These are phyloP conservation scores for Blepharisma japonicum DNA, from an alignment of 73 alveolate genomes.

Conservation along the genomic window DNA sequence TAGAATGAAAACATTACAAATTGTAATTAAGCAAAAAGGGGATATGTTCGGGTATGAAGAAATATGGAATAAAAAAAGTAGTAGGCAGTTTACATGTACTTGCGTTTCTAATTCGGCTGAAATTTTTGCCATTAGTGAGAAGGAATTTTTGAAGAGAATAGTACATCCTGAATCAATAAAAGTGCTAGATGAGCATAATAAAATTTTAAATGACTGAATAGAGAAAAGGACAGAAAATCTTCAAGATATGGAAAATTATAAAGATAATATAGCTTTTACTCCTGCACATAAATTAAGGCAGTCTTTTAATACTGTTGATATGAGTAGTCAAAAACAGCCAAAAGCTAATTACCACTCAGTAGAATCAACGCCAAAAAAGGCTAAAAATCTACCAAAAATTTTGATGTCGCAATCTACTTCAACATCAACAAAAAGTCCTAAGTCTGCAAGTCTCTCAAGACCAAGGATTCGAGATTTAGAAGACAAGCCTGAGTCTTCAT, in stretches of 20 bases:
- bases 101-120: not conserved
- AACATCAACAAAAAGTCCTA: too few species aligned
- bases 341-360: too few species aligned
- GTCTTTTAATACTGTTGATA: not conserved
- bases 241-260: not conserved
- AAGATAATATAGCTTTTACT: not conserved
- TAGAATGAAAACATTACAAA: not conserved
- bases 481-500: too few species aligned
- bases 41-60: slow-evolving; percentile 12
- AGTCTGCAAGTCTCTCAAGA: too few species aligned
- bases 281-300: not conserved
- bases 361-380: too few species aligned
- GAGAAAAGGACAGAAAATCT: not conserved
- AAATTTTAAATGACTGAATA: not conserved
- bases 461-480: too few species aligned
- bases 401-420: too few species aligned
- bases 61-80: not conserved
- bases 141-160: slow-evolving; percentile 8
- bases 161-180: slow-evolving; percentile 11
- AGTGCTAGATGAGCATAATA: slow-evolving; percentile 5
- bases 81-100: not conserved
- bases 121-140: not conserved
- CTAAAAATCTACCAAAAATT: too few species aligned
- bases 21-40: slow-evolving; percentile 22
- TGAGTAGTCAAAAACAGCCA: too few species aligned